These are phyloP conservation scores for Euphorbia celastroides DNA, from an alignment of 441 rosid species.

Conservation along the genomic window DNA sequence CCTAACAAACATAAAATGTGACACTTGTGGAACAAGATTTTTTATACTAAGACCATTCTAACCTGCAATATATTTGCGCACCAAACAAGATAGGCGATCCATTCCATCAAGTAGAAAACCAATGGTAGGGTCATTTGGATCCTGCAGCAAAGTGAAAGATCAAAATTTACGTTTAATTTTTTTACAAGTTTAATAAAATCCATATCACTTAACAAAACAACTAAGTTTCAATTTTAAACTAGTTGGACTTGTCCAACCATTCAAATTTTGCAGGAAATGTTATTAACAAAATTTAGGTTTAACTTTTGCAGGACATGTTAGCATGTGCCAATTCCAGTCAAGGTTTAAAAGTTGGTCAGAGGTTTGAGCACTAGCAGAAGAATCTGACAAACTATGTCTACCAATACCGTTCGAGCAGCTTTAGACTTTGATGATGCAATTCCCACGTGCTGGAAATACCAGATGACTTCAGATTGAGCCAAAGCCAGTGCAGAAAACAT, in stretches of 20 bases:
- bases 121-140: slow-evolving; percentile 97
- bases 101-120: slow-evolving; percentile 97
- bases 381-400: slow-evolving; percentile 65
- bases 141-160: slow-evolving; percentile 44
- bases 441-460: slow-evolving; percentile 98
- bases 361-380: slow-evolving; percentile 6
- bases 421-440: slow-evolving; percentile 83
- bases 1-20: background rate
- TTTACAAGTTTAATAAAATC: background rate
- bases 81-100: slow-evolving; percentile 93
- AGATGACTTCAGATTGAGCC: slow-evolving; percentile 93
- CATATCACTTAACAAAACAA: background rate
- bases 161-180: slow-evolving; percentile 12
- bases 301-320: background rate
- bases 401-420: slow-evolving; percentile 64
- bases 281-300: no score
- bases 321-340: slow-evolving; percentile 1
- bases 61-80: slow-evolving; percentile 98
- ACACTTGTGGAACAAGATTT: background rate
- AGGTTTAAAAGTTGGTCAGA: slow-evolving; percentile 1
- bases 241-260: slow-evolving; percentile 3
- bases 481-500: slow-evolving; percentile 96
- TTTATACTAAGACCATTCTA: slow-evolving; percentile 20
- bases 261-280: background rate
- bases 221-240: background rate